Evolutionary conservation across 2,329 filamentous ascomycete species (phyloP).

Genomic region (Aureobasidium subglaciale): DNA sequence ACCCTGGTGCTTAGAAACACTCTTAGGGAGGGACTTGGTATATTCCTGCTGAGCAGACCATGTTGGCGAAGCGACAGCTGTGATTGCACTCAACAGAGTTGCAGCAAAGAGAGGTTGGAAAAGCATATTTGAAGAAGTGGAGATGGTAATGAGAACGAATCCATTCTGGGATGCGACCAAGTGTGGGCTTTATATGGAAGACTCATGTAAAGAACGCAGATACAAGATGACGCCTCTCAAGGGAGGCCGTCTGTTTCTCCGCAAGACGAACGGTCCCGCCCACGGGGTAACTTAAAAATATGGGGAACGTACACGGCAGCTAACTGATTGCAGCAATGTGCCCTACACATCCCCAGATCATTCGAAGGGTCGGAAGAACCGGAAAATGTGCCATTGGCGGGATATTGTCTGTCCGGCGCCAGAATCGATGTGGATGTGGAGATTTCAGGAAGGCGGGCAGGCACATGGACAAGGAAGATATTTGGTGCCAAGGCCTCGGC

Average conservation of each 20-base stretch:
- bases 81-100: constrained; percentile 18
- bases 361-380: background rate
- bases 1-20: constrained; percentile 20
- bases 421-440: constrained; percentile 4
- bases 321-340: background rate
- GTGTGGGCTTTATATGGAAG: background rate
- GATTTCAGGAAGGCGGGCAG: constrained; percentile 3
- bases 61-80: constrained; percentile 20
- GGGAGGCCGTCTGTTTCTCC: constrained; percentile 5
- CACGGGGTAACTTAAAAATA: constrained; percentile 4
- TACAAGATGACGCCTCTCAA: constrained; percentile 7
- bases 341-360: background rate
- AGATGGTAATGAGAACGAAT: background rate
- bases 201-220: background rate
- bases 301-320: constrained; percentile 2
- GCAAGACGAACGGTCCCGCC: background rate
- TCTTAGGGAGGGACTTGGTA: constrained; percentile 18
- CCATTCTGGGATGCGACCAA: background rate
- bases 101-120: constrained; percentile 8
- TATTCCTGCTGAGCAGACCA: constrained; percentile 27
- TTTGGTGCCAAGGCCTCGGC: background rate
- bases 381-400: background rate
- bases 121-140: constrained; percentile 9
- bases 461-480: background rate
- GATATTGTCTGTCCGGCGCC: background rate